phyloP scores from a whole-genome alignment of 169 alveolate species.

The Eimeria brunetti region DNA sequence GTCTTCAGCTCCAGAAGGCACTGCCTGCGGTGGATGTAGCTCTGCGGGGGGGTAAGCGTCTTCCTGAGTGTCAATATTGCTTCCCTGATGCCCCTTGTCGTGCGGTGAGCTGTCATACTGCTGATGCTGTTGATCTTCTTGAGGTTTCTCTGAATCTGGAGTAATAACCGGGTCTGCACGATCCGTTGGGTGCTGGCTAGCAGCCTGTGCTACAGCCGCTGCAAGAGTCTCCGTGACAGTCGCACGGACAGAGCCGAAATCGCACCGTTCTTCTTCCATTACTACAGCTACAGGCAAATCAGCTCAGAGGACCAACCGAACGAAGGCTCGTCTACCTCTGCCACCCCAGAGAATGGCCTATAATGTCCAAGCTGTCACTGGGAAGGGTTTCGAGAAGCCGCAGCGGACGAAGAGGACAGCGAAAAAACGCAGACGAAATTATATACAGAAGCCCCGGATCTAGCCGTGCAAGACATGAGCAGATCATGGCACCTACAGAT shows the following conservation, averaged over 20 bases:
- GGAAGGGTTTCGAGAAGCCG: not conserved
- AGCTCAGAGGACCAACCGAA: not conserved
- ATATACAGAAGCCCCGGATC: not conserved
- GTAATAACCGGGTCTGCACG: conserved; percentile 13
- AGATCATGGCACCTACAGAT: conserved; percentile 10
- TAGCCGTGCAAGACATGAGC: conserved; percentile 8
- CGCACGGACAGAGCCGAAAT: conserved; percentile 38
- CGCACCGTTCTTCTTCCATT: conserved; percentile 61
- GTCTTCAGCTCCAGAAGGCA: not conserved
- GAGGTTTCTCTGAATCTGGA: conserved; percentile 11
- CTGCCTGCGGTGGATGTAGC: not conserved
- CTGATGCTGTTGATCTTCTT: conserved; percentile 15
- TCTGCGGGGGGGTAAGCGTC: not conserved
- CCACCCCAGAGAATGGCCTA: not conserved
- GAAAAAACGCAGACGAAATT: not conserved
- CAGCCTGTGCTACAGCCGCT: conserved; percentile 47
- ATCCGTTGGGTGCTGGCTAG: conserved; percentile 68
- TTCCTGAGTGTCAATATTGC: not conserved
- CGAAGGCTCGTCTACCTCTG: not conserved
- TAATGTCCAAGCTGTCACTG: not conserved
- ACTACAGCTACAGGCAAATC: not conserved
- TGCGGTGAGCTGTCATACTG: not conserved
- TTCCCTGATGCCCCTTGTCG: not conserved
- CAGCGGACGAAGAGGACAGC: not conserved
- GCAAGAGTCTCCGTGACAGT: conserved; percentile 26